A percentile compares a stretch with the other conserved stretches of the same genome.
Conservation (phyloP, 2,329 filamentous ascomycete genomes). For the Penicillium sp. region DNA sequence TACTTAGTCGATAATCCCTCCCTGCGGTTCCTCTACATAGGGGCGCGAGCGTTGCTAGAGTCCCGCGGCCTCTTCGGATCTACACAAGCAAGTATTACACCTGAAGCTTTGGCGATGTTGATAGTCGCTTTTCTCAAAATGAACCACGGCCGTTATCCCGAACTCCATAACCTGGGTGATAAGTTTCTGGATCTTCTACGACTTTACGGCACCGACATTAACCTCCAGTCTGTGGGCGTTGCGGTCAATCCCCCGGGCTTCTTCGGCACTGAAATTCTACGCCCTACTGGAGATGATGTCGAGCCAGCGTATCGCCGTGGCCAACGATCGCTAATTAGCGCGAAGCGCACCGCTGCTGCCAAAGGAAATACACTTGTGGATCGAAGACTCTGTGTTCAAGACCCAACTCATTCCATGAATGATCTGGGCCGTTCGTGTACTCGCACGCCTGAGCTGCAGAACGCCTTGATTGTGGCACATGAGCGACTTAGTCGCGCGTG, state of each 20-base stretch:
- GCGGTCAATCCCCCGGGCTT: constrained; percentile 49
- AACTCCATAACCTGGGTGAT: constrained; percentile 35
- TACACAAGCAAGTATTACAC: constrained; percentile 51
- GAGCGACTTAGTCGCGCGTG: constrained; percentile 24
- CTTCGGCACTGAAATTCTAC: constrained; percentile 34
- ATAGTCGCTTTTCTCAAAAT: constrained; percentile 55
- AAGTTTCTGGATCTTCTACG: constrained; percentile 52
- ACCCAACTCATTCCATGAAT: constrained; percentile 59
- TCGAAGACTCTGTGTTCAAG: constrained; percentile 56
- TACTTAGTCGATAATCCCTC: constrained; percentile 53
- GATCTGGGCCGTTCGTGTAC: constrained; percentile 55
- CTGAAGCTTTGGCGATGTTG: constrained; percentile 59
- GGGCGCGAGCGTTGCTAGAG: constrained; percentile 53
- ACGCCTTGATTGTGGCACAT: constrained; percentile 39
- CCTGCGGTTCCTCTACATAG: constrained; percentile 50
- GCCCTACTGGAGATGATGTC: constrained; percentile 1
- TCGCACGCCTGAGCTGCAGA: constrained; percentile 52
- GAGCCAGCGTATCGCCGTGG: constrained; percentile 34
- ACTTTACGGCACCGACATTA: constrained; percentile 49
- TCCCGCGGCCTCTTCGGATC: constrained; percentile 51
- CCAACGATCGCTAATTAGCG: constrained; percentile 40
- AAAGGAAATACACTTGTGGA: constrained; percentile 27
- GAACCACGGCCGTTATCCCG: constrained; percentile 33
- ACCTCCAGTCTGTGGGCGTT: constrained; percentile 50
- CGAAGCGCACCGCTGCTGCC: constrained; percentile 33